A percentile compares a stretch with the other conserved stretches of the same genome.
Evolutionary conservation across 371 early-diverging fungal genomes (phyloP).

Genomic region (Lichtheimia ramosa): DNA sequence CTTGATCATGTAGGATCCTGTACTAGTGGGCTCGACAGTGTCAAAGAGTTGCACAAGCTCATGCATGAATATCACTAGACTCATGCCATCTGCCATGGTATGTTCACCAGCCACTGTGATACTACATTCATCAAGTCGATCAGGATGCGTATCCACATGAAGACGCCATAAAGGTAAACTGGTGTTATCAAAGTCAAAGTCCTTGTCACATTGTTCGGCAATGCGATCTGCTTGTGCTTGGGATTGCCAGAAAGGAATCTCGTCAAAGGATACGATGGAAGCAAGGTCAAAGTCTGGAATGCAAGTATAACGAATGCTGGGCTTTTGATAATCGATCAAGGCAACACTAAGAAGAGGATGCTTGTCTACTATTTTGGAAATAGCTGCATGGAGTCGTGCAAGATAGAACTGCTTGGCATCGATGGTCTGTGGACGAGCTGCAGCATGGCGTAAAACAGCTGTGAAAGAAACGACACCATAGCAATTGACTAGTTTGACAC

Average conservation of each 20-base stretch:
- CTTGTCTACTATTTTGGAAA: constrained; percentile 18
- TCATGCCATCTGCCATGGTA: constrained; percentile 33
- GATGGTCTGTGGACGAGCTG: background rate
- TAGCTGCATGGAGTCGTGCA: constrained; percentile 19
- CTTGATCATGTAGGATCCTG: background rate
- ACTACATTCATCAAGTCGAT: constrained; percentile 8
- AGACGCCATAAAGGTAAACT: constrained; percentile 37
- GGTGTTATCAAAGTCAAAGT: constrained; percentile 24
- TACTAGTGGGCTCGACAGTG: background rate
- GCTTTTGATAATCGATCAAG: background rate
- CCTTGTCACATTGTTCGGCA: constrained; percentile 18
- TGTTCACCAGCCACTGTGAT: constrained; percentile 23
- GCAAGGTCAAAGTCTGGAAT: constrained; percentile 23
- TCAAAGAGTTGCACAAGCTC: constrained; percentile 22
- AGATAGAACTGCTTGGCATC: constrained; percentile 16
- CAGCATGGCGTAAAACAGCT: constrained; percentile 18
- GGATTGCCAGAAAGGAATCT: constrained; percentile 11
- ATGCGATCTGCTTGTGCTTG: constrained; percentile 4
- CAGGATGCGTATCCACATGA: constrained; percentile 11
- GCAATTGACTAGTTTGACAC: constrained; percentile 23
- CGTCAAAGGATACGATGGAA: constrained; percentile 16
- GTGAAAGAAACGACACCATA: constrained; percentile 38
- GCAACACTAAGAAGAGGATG: background rate
- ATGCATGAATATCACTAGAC: constrained; percentile 24
- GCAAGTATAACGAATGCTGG: background rate